A percentile compares a stretch with the other conserved stretches of the same genome.
phyloP scores from a whole-genome alignment of 352 stramenopile species.

The Pythium aquatile region DNA sequence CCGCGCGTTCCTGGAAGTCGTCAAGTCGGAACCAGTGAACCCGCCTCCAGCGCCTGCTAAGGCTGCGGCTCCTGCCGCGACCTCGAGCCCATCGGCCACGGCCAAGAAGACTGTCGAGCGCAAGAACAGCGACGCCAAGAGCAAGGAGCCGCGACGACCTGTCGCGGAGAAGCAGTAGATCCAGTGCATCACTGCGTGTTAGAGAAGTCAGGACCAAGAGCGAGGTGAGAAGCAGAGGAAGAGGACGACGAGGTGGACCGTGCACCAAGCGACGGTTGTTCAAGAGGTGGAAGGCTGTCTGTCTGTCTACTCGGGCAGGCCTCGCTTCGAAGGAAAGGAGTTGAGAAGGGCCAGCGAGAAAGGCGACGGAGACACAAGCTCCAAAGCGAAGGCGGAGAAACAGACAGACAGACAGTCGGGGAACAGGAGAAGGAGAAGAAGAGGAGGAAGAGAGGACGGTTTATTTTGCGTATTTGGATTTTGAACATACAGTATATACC shows the following conservation, averaged over 20 bases:
- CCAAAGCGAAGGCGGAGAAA: neutral
- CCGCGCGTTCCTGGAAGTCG: conserved; percentile 81
- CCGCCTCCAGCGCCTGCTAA: conserved; percentile 38
- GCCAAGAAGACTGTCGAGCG: conserved; percentile 24
- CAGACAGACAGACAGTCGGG: neutral
- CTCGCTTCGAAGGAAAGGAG: neutral
- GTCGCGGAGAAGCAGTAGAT: conserved; percentile 42
- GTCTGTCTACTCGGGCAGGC: neutral
- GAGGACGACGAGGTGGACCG: conserved; percentile 3
- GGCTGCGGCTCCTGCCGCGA: conserved; percentile 10
- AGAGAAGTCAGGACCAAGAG: conserved; percentile 24
- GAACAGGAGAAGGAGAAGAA: neutral
- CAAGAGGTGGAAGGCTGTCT: conserved; percentile 11
- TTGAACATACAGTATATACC: conserved; percentile 29
- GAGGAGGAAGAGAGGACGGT: neutral
- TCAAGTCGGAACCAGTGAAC: conserved; percentile 67
- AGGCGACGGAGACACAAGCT: neutral
- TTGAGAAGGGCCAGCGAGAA: neutral
- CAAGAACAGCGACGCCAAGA: conserved; percentile 29
- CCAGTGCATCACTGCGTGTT: conserved; percentile 3
- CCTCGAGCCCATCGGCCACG: conserved; percentile 14
- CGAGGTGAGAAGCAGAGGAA: conserved; percentile 10
- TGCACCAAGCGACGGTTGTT: conserved; percentile 1
- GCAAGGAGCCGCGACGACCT: conserved; percentile 31
- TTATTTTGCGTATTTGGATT: conserved; percentile 26